phyloP scores from a whole-genome alignment of 495 filamentous ascomycete genomes.

The Aspergillus homomorphus region DNA sequence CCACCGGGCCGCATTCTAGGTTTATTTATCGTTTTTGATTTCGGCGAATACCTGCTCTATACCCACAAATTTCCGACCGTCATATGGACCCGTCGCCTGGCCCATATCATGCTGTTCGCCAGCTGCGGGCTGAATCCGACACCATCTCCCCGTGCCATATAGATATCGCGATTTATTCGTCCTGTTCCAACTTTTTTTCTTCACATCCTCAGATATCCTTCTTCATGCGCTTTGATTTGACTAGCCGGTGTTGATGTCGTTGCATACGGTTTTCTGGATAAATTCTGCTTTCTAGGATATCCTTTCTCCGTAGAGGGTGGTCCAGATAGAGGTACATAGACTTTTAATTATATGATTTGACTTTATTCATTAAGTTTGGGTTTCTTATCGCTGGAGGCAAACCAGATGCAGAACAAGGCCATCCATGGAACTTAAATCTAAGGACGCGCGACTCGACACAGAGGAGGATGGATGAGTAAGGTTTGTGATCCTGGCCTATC shows the following conservation, averaged over 20 bases:
- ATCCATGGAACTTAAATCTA: background rate
- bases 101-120: background rate
- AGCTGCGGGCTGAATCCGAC: background rate
- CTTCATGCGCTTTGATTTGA: conserved; percentile 9
- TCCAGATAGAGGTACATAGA: conserved; percentile 19
- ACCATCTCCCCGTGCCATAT: background rate
- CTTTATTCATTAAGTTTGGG: background rate
- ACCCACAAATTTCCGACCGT: background rate
- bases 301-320: conserved; percentile 12
- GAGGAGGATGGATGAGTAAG: background rate
- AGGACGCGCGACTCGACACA: background rate
- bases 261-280: conserved; percentile 5
- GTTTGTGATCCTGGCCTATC: background rate
- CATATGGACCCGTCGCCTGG: background rate
- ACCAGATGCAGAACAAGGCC: background rate
- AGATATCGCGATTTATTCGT: background rate
- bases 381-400: background rate
- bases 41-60: background rate
- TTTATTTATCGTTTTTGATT: background rate
- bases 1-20: conserved; percentile 8
- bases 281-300: conserved; percentile 7
- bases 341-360: conserved; percentile 10
- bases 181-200: too few species aligned
- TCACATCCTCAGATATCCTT: conserved; percentile 6
- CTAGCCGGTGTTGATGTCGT: conserved; percentile 9